A percentile compares a stretch with the other conserved stretches of the same genome.
Evolutionary conservation across 2,329 filamentous ascomycete species (phyloP).

Genomic region (Pseudogymnoascus sp.): DNA sequence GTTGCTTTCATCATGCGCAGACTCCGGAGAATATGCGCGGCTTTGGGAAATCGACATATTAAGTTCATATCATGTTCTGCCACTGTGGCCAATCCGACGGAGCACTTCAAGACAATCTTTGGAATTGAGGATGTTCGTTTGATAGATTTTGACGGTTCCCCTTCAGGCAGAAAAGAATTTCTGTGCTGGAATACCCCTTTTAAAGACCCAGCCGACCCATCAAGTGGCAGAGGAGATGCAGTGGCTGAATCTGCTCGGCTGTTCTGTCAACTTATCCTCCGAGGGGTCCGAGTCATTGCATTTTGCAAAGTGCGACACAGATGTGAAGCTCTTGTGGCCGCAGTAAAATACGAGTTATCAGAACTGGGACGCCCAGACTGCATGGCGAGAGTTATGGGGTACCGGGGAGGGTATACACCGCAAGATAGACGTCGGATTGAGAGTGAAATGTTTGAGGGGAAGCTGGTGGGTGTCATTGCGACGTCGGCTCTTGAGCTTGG

Average conservation of each 20-base stretch:
- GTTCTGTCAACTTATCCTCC: constrained; percentile 81
- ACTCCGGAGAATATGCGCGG: constrained; percentile 77
- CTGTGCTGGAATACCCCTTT: constrained; percentile 96
- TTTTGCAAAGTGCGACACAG: constrained; percentile 85
- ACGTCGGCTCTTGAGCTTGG: constrained; percentile 90
- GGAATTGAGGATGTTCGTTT: constrained; percentile 73
- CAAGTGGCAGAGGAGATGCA: constrained; percentile 75
- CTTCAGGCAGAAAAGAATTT: constrained; percentile 88
- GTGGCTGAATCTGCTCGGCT: constrained; percentile 80
- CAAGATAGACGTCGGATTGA: constrained; percentile 86
- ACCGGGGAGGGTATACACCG: constrained; percentile 88
- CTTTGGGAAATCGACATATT: constrained; percentile 75
- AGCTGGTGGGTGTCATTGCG: constrained; percentile 84
- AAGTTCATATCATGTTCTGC: constrained; percentile 95
- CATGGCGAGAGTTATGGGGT: constrained; percentile 79
- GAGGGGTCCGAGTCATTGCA: constrained; percentile 84
- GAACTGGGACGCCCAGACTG: constrained; percentile 67
- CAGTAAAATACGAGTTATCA: constrained; percentile 70
- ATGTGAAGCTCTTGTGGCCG: constrained; percentile 75
- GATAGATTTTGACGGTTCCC: constrained; percentile 87
- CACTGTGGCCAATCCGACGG: constrained; percentile 83
- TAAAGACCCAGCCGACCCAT: constrained; percentile 79
- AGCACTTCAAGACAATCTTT: constrained; percentile 93
- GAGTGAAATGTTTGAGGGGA: constrained; percentile 93
- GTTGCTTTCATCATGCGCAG: constrained; percentile 92